These are phyloP conservation scores for Kandelia obovata DNA, from an alignment of 345 rosid genomes.

Conservation along the genomic window DNA sequence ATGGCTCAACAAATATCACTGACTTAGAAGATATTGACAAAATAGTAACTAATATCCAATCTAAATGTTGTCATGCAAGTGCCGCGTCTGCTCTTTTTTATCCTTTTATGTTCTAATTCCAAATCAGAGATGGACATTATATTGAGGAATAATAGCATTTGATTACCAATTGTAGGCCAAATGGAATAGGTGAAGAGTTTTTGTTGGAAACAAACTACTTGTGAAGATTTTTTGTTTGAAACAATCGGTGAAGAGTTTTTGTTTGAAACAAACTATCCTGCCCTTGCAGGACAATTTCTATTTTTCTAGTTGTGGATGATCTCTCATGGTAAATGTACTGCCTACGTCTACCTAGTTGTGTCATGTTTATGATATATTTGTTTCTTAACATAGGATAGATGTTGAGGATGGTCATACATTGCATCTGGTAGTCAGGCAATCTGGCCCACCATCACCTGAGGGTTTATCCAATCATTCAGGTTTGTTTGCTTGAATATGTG, in stretches of 20 bases:
- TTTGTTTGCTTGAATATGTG: slow-evolving; percentile 15
- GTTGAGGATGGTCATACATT: slow-evolving; percentile 86
- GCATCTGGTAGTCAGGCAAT: slow-evolving; percentile 80
- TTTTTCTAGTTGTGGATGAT: background rate
- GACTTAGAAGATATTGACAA: background rate
- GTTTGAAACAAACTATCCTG: too few relatives aligned
- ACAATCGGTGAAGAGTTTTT: too few relatives aligned
- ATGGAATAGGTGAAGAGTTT: too few relatives aligned
- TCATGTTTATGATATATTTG: background rate
- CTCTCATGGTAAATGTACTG: background rate
- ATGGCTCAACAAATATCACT: background rate
- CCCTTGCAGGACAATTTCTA: background rate
- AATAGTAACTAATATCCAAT: background rate
- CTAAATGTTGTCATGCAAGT: background rate
- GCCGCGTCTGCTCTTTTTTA: background rate
- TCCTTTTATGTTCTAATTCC: background rate
- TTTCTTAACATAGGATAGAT: slow-evolving; percentile 53
- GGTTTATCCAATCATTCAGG: slow-evolving; percentile 48
- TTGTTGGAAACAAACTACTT: too few relatives aligned
- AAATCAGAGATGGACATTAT: too few relatives aligned
- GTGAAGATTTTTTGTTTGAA: too few relatives aligned
- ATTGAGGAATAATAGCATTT: too few relatives aligned
- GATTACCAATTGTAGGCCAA: too few relatives aligned
- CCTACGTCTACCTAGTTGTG: background rate
- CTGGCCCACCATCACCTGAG: slow-evolving; percentile 44